Evolutionary conservation across 2,329 filamentous ascomycete species (phyloP), one percentile per base, ranked within the genome.

Genomic region (Sordariomycetes sp.): DNA sequence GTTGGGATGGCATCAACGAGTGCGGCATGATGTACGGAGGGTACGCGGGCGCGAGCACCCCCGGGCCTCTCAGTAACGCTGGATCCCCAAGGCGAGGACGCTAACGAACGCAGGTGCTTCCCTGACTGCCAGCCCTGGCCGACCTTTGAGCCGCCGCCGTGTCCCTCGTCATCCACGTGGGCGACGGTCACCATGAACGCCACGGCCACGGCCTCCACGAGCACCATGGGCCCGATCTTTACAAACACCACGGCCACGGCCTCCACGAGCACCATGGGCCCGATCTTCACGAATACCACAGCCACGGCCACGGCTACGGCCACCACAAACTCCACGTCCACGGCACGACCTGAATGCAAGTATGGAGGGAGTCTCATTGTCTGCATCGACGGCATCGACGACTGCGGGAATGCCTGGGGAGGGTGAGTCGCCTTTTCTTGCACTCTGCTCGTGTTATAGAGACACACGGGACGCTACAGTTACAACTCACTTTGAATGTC

Each of bases 21-120:
- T 56, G 54, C 32, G 54, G 54, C 22, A 36, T 56, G 54, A 56
- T 56, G 54, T 56, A 56, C 25, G 54, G 54, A 35, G 54, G 54
- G 54, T 56, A 22, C 32, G 54, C 52, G 42, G 4, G 10, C 42
- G 5, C 7, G 3, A 48, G 15, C 5, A 5, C 36, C 3, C 36
- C 4, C 36, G 10, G 10, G 12, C 12, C 36, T 12, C 10, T 39
- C 15, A 12, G 36, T 39, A 32, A 32, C 3, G 28, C 4, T 39
- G 36, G 36, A 5, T 4, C 13, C 10, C 12, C 13, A 7, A 39
- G 15, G 3, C 36, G 6, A 3, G 36, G 3, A 2, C 36, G 28
- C 28, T 32, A 4, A 20, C 22, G 45, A 50, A 12, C 42, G 3
- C 45, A 56, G 54, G 17, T 56, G 54, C 32, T 56, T 56, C 24